These are phyloP conservation scores for Ustilago bromivora DNA, from an alignment of 1,284 basidiomycete genomes.

Conservation along the genomic window DNA sequence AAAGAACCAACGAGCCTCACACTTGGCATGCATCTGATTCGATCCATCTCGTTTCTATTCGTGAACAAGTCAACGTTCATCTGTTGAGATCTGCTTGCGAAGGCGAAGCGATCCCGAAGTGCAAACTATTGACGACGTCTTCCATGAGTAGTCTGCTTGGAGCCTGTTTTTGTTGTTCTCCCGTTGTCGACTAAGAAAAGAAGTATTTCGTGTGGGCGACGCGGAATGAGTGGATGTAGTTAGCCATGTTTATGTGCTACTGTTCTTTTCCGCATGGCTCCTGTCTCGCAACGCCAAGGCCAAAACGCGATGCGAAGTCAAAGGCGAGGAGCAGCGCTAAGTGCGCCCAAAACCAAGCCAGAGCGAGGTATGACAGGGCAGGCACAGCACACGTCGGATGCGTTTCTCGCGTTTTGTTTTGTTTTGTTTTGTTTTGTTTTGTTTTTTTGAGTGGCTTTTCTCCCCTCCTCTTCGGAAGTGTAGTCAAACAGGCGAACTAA, in stretches of 20 bases:
- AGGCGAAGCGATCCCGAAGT: background rate
- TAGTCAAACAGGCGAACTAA: background rate
- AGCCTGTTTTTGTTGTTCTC: background rate
- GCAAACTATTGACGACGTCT: background rate
- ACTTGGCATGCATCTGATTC: background rate
- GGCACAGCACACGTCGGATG: background rate
- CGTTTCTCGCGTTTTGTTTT: background rate
- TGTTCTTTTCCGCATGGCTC: background rate
- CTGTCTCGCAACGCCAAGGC: background rate
- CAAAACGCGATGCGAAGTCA: background rate
- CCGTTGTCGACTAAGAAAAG: background rate
- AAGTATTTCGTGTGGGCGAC: background rate
- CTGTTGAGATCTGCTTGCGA: background rate
- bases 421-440: background rate
- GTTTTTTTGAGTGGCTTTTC: background rate
- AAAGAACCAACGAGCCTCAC: background rate
- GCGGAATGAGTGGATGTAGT: background rate
- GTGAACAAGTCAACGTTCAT: background rate
- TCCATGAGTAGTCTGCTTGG: too few species aligned
- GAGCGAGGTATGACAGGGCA: background rate
- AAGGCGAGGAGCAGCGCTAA: conserved; percentile 3
- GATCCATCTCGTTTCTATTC: background rate
- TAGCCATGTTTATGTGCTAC: background rate
- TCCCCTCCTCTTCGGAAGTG: conserved; percentile 1
- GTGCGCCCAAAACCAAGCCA: background rate